phyloP scores from a whole-genome alignment of 2,329 filamentous ascomycete genomes.

The Huntiella abstrusa region DNA sequence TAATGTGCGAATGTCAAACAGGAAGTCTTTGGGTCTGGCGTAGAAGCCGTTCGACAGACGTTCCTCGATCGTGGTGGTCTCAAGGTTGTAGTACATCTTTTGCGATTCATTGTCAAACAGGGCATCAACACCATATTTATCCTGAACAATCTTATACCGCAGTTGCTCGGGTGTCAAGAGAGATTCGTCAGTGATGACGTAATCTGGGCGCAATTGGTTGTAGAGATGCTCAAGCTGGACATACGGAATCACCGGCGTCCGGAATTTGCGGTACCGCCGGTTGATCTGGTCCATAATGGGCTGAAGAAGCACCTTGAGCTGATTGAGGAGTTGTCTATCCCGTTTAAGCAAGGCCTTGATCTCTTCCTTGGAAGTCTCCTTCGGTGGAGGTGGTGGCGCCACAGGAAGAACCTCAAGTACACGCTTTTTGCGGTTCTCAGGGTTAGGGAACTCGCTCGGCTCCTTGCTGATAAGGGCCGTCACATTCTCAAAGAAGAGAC shows the following conservation, averaged over 20 bases:
- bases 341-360: constrained; percentile 61
- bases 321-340: constrained; percentile 69
- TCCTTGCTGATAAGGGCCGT: constrained; percentile 59
- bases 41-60: constrained; percentile 96
- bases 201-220: constrained; percentile 61
- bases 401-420: constrained; percentile 58
- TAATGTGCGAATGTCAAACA: constrained; percentile 69
- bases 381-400: constrained; percentile 52
- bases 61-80: constrained; percentile 84
- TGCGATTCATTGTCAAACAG: constrained; percentile 55
- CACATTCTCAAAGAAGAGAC: constrained; percentile 61
- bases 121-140: constrained; percentile 60
- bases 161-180: constrained; percentile 31
- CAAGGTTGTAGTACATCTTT: constrained; percentile 90
- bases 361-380: constrained; percentile 56
- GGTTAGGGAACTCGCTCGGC: constrained; percentile 74
- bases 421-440: constrained; percentile 68
- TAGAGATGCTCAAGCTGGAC: constrained; percentile 62
- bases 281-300: constrained; percentile 97
- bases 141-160: constrained; percentile 62
- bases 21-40: constrained; percentile 72
- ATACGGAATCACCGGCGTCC: constrained; percentile 59
- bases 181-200: constrained; percentile 37
- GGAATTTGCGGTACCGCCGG: constrained; percentile 72
- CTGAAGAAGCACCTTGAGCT: constrained; percentile 74